Evolutionary conservation across 768 basidiomycete species (phyloP), one percentile per base, ranked within the genome.

Genomic region (Suillus subalutaceus): DNA sequence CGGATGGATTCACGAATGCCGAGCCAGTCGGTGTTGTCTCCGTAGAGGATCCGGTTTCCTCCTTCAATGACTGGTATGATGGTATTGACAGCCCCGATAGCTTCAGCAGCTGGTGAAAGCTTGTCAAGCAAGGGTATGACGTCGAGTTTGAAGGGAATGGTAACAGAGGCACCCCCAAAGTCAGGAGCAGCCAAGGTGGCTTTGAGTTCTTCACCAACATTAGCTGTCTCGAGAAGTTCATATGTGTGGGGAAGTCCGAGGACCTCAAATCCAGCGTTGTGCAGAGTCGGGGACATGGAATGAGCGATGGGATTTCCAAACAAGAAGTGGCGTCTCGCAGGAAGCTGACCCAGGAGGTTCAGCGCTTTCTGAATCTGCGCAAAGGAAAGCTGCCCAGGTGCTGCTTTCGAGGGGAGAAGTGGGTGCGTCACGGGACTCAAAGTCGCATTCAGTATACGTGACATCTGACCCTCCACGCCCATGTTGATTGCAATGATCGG

Each of bases 11-110:
- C 82, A 18, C 83, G 83, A 70, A 99, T 96, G 0, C 94, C 97
- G 57, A 93, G 78, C 91, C 97, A 99, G 73, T 99, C 97, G 0
- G 96, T 97, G 79, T 99, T 99, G 72, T 99, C 96, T 2, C 97
- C 97, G 53, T 86, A 82, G 20, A 99, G 81, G n/a, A 83, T 79
- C 10, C 79, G 78, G 13, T 73, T 73, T 80, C 79, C 2, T 78
- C 73, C 9, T 77, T 72, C 10, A 73, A 77, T 4, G 72, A 70
- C 3, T 2, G 91, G 89, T 20, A 95, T 84, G 76, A 99, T 86
- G 53, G 96, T 99, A 77, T 99, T 99, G 69, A 99, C 94, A 0
- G 97, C 97, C 0, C 97, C 97, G 66, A 99, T 96, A 4, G 86
- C 81, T 70, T 88, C 81, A 1, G 96, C 97, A 26, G 94, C 89